Percentiles rank a stretch among this genome's conserved stretches.
These are phyloP conservation scores for Symbiodinium natans DNA, from an alignment of 73 alveolate species.

Conservation along the genomic window DNA sequence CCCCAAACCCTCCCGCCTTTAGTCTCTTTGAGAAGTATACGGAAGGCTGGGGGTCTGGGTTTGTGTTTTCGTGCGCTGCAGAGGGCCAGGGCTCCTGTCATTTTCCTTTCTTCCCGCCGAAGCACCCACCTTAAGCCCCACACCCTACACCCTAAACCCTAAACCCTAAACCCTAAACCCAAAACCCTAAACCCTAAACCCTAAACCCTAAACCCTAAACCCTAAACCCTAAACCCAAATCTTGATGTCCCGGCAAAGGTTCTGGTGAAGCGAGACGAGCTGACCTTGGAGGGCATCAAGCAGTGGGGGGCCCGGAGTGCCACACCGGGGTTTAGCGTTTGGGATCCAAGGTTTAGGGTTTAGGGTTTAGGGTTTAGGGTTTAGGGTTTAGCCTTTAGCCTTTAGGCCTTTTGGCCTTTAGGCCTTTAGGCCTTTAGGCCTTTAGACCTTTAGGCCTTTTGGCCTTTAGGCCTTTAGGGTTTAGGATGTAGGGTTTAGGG, in stretches of 20 bases:
- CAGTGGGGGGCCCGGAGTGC: conserved; percentile 95
- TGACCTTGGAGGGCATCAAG: conserved; percentile 99
- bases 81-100: too few species aligned
- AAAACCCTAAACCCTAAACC: background rate
- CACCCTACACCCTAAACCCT: background rate
- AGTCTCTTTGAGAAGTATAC: too few species aligned
- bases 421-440: too few species aligned
- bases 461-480: background rate
- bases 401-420: background rate
- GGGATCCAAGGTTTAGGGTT: background rate
- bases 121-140: too few species aligned
- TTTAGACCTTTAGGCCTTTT: too few species aligned
- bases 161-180: background rate
- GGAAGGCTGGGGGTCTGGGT: too few species aligned
- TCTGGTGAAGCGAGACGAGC: conserved; percentile 99
- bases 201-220: background rate
- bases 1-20: too few species aligned
- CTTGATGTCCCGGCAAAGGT: conserved; percentile 64
- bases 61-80: too few species aligned
- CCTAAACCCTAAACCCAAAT: background rate
- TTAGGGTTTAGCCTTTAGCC: background rate
- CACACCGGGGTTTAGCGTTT: background rate
- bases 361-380: background rate
- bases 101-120: too few species aligned
- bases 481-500: background rate